phyloP scores from a whole-genome alignment of 768 basidiomycete genomes.

The Phanerochaete carnosa region DNA sequence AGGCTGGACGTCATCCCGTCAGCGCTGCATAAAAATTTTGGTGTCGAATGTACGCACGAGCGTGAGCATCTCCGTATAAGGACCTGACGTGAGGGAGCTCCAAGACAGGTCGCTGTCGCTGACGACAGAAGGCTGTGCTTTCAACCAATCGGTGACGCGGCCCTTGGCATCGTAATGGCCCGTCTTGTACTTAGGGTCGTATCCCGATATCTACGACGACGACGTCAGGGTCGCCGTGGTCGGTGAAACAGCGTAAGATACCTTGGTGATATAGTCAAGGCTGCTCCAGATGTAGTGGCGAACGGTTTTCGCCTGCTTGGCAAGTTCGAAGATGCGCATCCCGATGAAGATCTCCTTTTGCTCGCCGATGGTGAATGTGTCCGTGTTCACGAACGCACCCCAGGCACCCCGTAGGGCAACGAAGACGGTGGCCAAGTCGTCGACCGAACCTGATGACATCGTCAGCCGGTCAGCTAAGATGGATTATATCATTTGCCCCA shows the following conservation, averaged over 20 bases:
- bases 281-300: conserved; percentile 39
- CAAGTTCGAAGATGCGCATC: conserved; percentile 37
- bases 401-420: conserved; percentile 29
- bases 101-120: conserved; percentile 3
- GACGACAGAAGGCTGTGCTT: background rate
- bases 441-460: conserved; percentile 25
- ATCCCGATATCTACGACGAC: background rate
- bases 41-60: background rate
- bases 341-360: conserved; percentile 35
- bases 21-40: conserved; percentile 10
- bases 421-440: conserved; percentile 25
- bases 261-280: conserved; percentile 37
- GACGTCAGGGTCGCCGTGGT: background rate
- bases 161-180: conserved; percentile 22
- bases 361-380: conserved; percentile 34
- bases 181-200: conserved; percentile 19
- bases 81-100: conserved; percentile 12
- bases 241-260: conserved; percentile 9
- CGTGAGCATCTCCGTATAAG: conserved; percentile 15
- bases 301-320: conserved; percentile 28
- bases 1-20: background rate
- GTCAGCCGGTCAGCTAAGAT: background rate
- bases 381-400: conserved; percentile 34
- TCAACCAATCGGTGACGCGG: conserved; percentile 2
- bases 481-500: background rate